These are phyloP conservation scores for Begonia masoniana DNA, from an alignment of 306 rosid genomes.

Conservation along the genomic window DNA sequence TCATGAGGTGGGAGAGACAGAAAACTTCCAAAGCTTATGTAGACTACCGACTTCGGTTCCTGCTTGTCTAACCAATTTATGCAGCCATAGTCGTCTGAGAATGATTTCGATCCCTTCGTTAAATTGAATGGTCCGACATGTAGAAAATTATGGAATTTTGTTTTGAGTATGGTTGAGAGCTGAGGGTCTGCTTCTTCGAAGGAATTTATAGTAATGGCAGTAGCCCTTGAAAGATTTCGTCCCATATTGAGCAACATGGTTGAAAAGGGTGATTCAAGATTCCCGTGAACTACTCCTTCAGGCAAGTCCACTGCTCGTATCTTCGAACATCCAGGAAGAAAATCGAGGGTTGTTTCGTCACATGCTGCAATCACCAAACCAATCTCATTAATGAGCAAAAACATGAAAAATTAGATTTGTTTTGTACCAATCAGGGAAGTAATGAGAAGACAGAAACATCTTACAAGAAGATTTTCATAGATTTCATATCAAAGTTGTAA, in stretches of 20 bases:
- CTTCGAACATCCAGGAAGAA: constrained; percentile 35
- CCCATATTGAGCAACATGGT: constrained; percentile 49
- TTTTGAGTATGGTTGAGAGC: constrained; percentile 12
- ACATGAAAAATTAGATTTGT: no score
- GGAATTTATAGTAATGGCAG: constrained; percentile 49
- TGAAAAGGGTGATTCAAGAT: constrained; percentile 23
- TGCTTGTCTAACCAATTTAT: constrained; percentile 42
- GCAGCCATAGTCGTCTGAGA: constrained; percentile 26
- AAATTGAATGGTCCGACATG: constrained; percentile 52
- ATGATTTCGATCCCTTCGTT: constrained; percentile 13
- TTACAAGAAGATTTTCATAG: background rate
- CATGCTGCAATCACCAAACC: constrained; percentile 10
- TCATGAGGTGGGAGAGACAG: constrained; percentile 34
- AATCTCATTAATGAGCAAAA: no score
- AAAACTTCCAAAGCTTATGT: constrained; percentile 40
- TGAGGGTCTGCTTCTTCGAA: constrained; percentile 24
- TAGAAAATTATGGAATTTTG: constrained; percentile 19
- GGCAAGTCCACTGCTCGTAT: constrained; percentile 35
- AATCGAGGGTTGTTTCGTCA: constrained; percentile 17
- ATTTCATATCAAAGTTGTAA: background rate
- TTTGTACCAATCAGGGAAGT: no score
- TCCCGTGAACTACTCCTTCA: constrained; percentile 17
- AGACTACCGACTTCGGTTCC: constrained; percentile 23
- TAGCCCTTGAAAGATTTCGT: constrained; percentile 32
- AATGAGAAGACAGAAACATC: no score